Conservation (phyloP, 225 moss, liverwort and hornwort genomes). For the Polytrichum commune region DNA sequence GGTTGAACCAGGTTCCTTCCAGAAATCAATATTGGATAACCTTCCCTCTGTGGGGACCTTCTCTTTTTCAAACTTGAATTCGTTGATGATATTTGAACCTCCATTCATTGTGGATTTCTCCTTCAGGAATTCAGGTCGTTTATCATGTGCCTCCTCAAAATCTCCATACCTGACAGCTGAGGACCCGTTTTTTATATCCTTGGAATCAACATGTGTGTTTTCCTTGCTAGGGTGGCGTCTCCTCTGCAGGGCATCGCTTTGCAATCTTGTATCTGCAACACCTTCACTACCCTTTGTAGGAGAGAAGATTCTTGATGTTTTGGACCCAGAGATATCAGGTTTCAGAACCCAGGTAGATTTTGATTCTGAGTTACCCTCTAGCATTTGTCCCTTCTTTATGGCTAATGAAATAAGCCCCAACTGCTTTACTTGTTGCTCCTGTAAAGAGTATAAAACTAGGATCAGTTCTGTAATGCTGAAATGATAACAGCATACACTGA, state of each 20-base stretch:
- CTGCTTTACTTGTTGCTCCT: slow-evolving; percentile 92
- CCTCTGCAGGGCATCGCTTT: slow-evolving; percentile 5
- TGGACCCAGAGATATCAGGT: too few relatives aligned
- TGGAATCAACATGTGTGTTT: neutral
- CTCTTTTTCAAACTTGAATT: neutral
- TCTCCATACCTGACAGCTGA: too few relatives aligned
- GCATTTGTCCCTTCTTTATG: slow-evolving; percentile 45
- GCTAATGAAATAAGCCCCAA: slow-evolving; percentile 61
- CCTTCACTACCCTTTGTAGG: neutral
- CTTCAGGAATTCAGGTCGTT: too few relatives aligned
- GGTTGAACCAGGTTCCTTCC: slow-evolving; percentile 32
- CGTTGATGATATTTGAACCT: too few relatives aligned
- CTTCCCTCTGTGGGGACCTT: slow-evolving; percentile 25
- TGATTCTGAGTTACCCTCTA: slow-evolving; percentile 3
- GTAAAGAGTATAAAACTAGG: slow-evolving; percentile 7
- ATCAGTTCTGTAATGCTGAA: neutral
- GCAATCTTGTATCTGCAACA: neutral
- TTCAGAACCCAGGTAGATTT: too few relatives aligned
- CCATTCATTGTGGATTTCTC: too few relatives aligned
- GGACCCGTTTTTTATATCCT: too few relatives aligned
- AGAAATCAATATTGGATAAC: slow-evolving; percentile 50
- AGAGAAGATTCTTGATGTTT: too few relatives aligned
- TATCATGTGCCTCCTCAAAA: too few relatives aligned
- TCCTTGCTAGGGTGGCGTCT: neutral
- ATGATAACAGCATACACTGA: neutral